A percentile compares a stretch with the other conserved stretches of the same genome.
phyloP scores from a whole-genome alignment of 805 yeast species.

The Lipomyces lipofer region DNA sequence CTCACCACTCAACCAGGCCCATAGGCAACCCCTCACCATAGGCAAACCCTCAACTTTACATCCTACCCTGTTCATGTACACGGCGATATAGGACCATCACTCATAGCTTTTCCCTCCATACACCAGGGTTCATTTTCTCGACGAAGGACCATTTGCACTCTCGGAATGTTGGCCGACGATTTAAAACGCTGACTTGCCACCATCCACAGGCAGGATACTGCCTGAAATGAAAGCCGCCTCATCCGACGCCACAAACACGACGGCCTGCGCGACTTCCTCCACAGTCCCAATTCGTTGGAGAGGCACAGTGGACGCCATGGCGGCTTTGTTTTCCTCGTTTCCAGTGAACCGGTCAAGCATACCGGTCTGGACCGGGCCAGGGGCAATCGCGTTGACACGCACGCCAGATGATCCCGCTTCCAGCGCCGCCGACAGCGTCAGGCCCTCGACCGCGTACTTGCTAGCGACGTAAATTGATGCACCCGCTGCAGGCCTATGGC shows the following conservation, averaged over 20 bases:
- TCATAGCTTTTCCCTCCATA: too few relatives aligned
- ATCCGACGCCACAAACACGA: neutral
- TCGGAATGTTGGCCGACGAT: too few relatives aligned
- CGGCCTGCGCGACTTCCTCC: neutral
- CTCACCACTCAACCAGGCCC: too few relatives aligned
- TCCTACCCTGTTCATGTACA: too few relatives aligned
- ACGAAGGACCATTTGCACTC: too few relatives aligned
- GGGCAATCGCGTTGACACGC: slow-evolving; percentile 23
- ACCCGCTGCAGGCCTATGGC: slow-evolving; percentile 6
- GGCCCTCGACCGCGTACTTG: slow-evolving; percentile 14
- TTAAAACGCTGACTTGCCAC: neutral
- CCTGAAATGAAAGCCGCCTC: neutral
- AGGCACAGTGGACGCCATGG: neutral
- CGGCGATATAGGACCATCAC: too few relatives aligned
- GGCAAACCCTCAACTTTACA: too few relatives aligned
- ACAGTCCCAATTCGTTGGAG: neutral
- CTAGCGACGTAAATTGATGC: slow-evolving; percentile 15
- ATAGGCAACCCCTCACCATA: too few relatives aligned
- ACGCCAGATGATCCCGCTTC: slow-evolving; percentile 11
- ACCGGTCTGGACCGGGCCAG: slow-evolving; percentile 15
- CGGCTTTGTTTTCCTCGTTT: neutral
- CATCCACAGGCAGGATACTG: neutral
- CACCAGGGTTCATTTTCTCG: too few relatives aligned
- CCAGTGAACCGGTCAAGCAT: slow-evolving; percentile 5
- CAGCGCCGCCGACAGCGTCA: slow-evolving; percentile 14